Base-by-base conservation (phyloP, 805 yeast species). In the Kurtzmaniella cleridarum region DNA sequence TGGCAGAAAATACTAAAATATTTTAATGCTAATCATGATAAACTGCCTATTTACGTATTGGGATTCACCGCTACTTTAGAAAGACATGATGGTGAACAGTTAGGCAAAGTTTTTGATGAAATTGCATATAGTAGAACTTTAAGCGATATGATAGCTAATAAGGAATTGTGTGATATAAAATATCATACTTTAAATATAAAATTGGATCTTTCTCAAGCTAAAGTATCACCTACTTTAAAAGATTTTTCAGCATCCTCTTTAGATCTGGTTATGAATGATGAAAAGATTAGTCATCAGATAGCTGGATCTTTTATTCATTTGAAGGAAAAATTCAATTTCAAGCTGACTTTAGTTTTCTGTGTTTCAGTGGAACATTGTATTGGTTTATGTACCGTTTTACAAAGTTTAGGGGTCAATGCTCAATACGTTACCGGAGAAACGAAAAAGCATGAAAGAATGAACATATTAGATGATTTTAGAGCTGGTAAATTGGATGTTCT, bases 21-120 rank as follows among this genome's bases (percentile, higher is more conserved):
- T 50, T 87, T 90, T 49, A 64, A 66, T 0, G 81, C 81, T 6
- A 49, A 57, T 30, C 50, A 53, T 1, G 47, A 62, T 0, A 55
- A 64, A 0, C 63, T 77, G 41, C 60, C 61, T 0, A 67, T 81
- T 2, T 74, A 78, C 1, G 76, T 87, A 0, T 66, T 87, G 12
- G 97, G 98, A 2, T 87, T 91, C 48, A 82, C 95, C 11, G 98
- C 97, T 0, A 90, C 98, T 0, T 59, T 90, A 53, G 79, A 78
- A 49, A 62, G 98, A 41, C 75, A 76, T n/a, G 98, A 90, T 57
- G 78, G 76, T 4, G 63, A 69, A 39, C 70, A 81, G 0, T 59
- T 91, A 33, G 72, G 75, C 10, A 50, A 60, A 14, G 76, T 77
- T 0, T 78, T 88, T 58, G 91, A 90, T 48, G 73, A 84, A 41